phyloP scores from a whole-genome alignment of 2,329 filamentous ascomycete genomes.

The Xylaria sp. region DNA sequence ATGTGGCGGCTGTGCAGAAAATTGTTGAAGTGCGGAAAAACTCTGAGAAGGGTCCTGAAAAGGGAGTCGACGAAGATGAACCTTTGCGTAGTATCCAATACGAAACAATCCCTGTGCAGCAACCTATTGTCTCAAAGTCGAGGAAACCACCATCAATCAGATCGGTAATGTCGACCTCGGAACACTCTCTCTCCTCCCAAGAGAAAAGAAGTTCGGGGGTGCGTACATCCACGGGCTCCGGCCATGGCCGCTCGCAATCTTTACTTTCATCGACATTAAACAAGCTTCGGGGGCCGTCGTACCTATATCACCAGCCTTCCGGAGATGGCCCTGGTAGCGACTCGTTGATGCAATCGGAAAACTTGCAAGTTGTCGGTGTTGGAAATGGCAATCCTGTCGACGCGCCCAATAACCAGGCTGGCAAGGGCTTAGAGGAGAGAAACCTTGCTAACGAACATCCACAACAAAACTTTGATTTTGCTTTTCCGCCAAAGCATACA shows the following conservation, averaged over 20 bases:
- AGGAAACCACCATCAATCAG: conserved; percentile 47
- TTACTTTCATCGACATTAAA: conserved; percentile 48
- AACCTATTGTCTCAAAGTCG: conserved; percentile 38
- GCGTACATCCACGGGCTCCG: conserved; percentile 43
- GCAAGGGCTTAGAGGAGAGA: conserved; percentile 26
- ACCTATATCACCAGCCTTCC: conserved; percentile 46
- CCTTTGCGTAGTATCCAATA: conserved; percentile 32
- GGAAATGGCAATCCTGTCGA: not conserved
- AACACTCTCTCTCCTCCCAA: conserved; percentile 47
- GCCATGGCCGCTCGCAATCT: conserved; percentile 49
- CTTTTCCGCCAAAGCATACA: conserved; percentile 40
- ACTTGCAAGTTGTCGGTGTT: conserved; percentile 35
- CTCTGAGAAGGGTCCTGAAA: conserved; percentile 41
- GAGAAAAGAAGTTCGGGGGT: conserved; percentile 42
- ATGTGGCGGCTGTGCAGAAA: conserved; percentile 45
- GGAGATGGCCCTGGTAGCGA: conserved; percentile 35
- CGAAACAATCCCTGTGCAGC: conserved; percentile 39
- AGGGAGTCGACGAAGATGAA: conserved; percentile 35
- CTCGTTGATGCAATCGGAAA: conserved; percentile 36
- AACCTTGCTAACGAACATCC: conserved; percentile 25
- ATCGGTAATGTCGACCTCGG: conserved; percentile 46
- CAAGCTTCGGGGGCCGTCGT: conserved; percentile 50
- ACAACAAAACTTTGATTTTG: conserved; percentile 40
- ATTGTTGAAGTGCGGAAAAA: conserved; percentile 40
- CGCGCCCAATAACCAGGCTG: conserved; percentile 10